Conservation (phyloP, 164 flowering plant genomes). For the Vitis labrusca region DNA sequence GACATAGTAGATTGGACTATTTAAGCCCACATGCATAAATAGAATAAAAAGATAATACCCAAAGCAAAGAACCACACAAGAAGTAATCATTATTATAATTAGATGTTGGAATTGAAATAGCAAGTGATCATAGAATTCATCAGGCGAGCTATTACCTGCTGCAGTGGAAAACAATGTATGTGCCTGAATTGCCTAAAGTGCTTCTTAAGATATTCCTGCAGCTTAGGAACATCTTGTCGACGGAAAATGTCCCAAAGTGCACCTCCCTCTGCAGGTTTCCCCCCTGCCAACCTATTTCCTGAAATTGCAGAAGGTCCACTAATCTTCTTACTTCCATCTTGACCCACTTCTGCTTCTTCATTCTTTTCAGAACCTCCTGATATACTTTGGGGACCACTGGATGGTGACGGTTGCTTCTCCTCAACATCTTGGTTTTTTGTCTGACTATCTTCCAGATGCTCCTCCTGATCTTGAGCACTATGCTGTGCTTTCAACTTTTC, state of each 20-base stretch:
- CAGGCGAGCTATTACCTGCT: conserved; percentile 30
- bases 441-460: conserved; percentile 20
- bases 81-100: neutral
- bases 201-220: conserved; percentile 40
- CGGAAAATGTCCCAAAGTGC: conserved; percentile 86
- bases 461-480: conserved; percentile 38
- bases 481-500: conserved; percentile 38
- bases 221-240: conserved; percentile 56
- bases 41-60: neutral
- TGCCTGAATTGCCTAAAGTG: conserved; percentile 53
- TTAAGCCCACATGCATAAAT: no score
- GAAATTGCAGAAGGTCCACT: neutral
- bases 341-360: neutral
- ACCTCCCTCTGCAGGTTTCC: conserved; percentile 39
- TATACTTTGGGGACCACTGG: neutral
- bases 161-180: conserved; percentile 26
- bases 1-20: neutral
- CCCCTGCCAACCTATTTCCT: conserved; percentile 9
- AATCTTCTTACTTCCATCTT: neutral
- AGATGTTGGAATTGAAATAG: no score
- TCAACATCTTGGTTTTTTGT: neutral
- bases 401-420: neutral
- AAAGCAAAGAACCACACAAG: neutral
- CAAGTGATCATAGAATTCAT: neutral
- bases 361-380: no score